Evolutionary conservation across 208 protist genomes (phyloP).

Genomic region (Trypanosoma melophagium): DNA sequence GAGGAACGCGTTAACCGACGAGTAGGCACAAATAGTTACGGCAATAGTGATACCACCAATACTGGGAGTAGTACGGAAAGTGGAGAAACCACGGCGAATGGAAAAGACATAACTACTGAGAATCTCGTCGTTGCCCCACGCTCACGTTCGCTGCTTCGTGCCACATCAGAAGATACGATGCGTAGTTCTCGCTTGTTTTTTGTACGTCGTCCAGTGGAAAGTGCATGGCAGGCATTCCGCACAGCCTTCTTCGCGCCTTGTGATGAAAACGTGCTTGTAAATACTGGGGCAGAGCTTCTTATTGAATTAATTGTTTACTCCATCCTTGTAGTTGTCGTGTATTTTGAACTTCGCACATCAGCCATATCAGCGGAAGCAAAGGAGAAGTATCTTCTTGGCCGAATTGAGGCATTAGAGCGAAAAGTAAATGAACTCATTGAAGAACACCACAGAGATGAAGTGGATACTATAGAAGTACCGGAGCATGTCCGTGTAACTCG

Average conservation of each 20-base stretch:
- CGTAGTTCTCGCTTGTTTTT: slow-evolving; percentile 43
- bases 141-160: slow-evolving; percentile 63
- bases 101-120: too few species aligned
- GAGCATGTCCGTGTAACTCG: slow-evolving; percentile 32
- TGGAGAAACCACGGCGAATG: neutral
- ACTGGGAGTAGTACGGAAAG: neutral
- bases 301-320: slow-evolving; percentile 78
- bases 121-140: slow-evolving; percentile 51
- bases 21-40: neutral
- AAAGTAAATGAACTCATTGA: slow-evolving; percentile 78
- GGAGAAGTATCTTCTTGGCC: slow-evolving; percentile 52
- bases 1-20: slow-evolving; percentile 36
- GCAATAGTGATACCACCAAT: neutral
- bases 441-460: slow-evolving; percentile 26
- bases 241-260: slow-evolving; percentile 66
- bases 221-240: slow-evolving; percentile 71
- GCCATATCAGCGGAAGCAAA: slow-evolving; percentile 49
- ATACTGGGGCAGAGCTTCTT: slow-evolving; percentile 72
- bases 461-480: slow-evolving; percentile 39
- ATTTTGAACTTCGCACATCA: slow-evolving; percentile 62
- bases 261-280: slow-evolving; percentile 70
- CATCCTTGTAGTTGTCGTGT: slow-evolving; percentile 59
- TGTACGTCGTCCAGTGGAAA: slow-evolving; percentile 66
- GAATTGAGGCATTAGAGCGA: slow-evolving; percentile 66
- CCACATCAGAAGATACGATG: slow-evolving; percentile 39